Conservation (phyloP, 441 rosid genomes). For the Erodium trifolium region DNA sequence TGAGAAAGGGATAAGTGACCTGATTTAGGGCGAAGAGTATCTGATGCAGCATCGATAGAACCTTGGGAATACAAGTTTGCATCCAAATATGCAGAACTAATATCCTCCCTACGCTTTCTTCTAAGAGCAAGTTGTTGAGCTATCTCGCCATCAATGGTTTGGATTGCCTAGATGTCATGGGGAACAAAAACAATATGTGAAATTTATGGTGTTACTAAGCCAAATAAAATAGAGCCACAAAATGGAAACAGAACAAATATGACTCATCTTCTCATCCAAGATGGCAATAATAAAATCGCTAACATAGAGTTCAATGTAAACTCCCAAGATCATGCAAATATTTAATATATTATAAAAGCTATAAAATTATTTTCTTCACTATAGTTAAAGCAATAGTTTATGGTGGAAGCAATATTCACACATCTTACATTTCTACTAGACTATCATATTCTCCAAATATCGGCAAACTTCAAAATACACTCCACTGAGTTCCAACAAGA, state of each 20-base stretch:
- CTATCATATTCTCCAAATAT: not conserved
- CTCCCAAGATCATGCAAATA: not conserved
- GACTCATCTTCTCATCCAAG: not conserved
- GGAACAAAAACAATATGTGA: not conserved
- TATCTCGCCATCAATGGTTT: slow-evolving; percentile 90
- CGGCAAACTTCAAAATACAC: not conserved
- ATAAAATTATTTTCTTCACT: not conserved
- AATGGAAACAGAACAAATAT: not conserved
- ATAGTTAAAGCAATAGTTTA: not conserved
- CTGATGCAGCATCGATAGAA: slow-evolving; percentile 73
- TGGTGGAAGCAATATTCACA: slow-evolving; percentile 2
- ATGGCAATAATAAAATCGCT: not conserved
- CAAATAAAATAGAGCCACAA: slow-evolving; percentile 2
- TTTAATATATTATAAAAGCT: not conserved
- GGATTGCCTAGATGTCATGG: slow-evolving; percentile 50
- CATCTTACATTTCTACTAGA: not conserved
- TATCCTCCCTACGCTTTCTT: slow-evolving; percentile 85
- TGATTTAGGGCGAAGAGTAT: slow-evolving; percentile 90
- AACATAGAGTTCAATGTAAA: not conserved
- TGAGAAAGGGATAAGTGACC: slow-evolving; percentile 86
- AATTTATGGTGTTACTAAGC: not conserved
- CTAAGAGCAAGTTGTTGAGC: slow-evolving; percentile 65
- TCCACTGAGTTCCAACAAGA: not conserved
- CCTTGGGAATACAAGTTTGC: slow-evolving; percentile 64
- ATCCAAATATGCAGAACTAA: slow-evolving; percentile 63